Conservation (phyloP, 352 stramenopile genomes). For the Hyaloperonospora arabidopsidis region DNA sequence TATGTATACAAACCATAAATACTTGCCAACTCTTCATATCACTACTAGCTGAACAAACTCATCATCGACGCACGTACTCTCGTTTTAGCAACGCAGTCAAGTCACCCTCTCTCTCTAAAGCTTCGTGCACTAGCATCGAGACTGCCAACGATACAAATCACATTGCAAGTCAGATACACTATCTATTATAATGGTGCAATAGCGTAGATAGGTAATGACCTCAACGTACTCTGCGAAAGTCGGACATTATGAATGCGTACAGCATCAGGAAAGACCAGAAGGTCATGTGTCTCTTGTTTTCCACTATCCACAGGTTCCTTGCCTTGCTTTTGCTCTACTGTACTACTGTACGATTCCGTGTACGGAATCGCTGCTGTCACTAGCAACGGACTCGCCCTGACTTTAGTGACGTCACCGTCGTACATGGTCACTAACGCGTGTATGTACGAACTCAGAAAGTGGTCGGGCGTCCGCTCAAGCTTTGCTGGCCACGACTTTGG, state of each 20-base stretch:
- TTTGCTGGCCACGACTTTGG: conserved; percentile 58
- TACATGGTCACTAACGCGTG: conserved; percentile 24
- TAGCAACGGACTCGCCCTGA: conserved; percentile 35
- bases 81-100: conserved; percentile 26
- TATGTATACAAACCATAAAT: neutral
- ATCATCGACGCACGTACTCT: conserved; percentile 20
- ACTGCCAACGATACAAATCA: conserved; percentile 18
- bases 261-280: conserved; percentile 64
- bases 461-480: conserved; percentile 51
- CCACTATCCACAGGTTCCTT: neutral
- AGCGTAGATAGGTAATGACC: too few species aligned
- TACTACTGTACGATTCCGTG: conserved; percentile 11
- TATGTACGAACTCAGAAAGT: conserved; percentile 44
- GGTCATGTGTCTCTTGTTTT: conserved; percentile 35
- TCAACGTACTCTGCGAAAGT: conserved; percentile 33
- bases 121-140: conserved; percentile 25
- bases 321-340: neutral
- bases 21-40: neutral
- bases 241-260: conserved; percentile 50
- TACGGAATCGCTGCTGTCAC: conserved; percentile 55
- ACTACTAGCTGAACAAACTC: neutral
- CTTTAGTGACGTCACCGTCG: conserved; percentile 24
- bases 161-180: too few species aligned
- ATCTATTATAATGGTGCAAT: too few species aligned
- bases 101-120: conserved; percentile 28